These are phyloP conservation scores for Volvariella surrecta DNA, from an alignment of 1,284 basidiomycete genomes.

Conservation along the genomic window DNA sequence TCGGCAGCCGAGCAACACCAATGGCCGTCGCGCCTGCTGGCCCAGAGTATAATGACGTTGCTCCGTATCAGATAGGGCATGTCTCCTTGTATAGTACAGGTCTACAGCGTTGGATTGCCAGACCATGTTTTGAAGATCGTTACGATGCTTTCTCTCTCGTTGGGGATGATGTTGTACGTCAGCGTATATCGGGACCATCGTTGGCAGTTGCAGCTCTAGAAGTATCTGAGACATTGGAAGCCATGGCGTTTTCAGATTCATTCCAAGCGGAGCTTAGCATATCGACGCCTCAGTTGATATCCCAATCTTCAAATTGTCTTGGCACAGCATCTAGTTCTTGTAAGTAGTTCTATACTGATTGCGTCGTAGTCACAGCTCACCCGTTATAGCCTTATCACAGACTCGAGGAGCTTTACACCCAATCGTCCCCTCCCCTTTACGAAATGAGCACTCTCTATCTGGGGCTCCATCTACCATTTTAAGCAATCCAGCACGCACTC, in stretches of 20 bases:
- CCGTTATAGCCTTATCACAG: no score
- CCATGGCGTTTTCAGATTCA: conserved; percentile 26
- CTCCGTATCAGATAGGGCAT: conserved; percentile 30
- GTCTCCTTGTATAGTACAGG: conserved; percentile 42
- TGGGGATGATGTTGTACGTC: conserved; percentile 27
- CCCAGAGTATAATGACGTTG: conserved; percentile 35
- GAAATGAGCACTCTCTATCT: conserved; percentile 30
- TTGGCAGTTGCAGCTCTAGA: conserved; percentile 69
- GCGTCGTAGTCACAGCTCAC: no score
- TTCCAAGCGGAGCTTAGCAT: conserved; percentile 7
- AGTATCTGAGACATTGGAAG: conserved; percentile 55
- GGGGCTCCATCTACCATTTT: no score
- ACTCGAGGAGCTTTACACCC: conserved; percentile 20
- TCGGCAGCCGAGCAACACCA: conserved; percentile 31
- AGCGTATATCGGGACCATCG: conserved; percentile 35
- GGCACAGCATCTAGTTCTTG: background rate
- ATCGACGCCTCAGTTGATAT: conserved; percentile 6
- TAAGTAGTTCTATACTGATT: conserved; percentile 7
- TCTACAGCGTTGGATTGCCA: conserved; percentile 55
- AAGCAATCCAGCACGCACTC: no score
- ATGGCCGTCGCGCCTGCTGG: conserved; percentile 16
- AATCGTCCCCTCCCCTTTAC: conserved; percentile 44
- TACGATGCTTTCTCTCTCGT: conserved; percentile 41
- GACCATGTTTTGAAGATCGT: conserved; percentile 72
- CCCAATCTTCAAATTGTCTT: background rate